Evolutionary conservation across 2,329 filamentous ascomycete species (phyloP), one percentile per base, ranked within the genome.

Genomic region (Xylariaceae sp.): DNA sequence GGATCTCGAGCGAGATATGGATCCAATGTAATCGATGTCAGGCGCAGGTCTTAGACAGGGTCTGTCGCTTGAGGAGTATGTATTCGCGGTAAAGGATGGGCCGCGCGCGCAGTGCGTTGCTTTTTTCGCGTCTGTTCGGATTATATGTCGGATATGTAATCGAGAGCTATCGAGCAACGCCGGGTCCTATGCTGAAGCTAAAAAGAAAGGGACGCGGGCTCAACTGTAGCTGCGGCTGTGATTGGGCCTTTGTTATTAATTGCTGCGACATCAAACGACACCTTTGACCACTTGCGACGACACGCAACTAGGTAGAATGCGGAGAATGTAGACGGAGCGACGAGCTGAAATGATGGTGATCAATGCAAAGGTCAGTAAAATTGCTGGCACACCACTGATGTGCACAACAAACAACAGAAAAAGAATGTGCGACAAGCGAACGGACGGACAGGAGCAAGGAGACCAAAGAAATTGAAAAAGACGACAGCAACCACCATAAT

Each of bases 31-130:
- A 34, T 44, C 33, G 44, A n/a, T 28, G 30, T 42, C 34, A n/a
- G 44, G 31, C 38, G 36, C 38, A 31, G 24, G 36, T 49, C 43
- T 49, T 29, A 45, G 43, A 49, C 36, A 38, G 28, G 39, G 38
- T 45, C 36, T 45, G 17, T 36, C 27, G 32, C 21, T 24, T n/a
- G n/a, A n/a, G n/a, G n/a, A n/a, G n/a, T n/a, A n/a, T n/a, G n/a
- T n/a, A n/a, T n/a, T n/a, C n/a, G n/a, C n/a, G n/a, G n/a, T n/a
- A n/a, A n/a, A n/a, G n/a, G n/a, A n/a, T n/a, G n/a, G n/a, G n/a
- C n/a, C n/a, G n/a, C n/a, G n/a, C n/a, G n/a, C n/a, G n/a, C n/a
- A n/a, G n/a, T n/a, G n/a, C n/a, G n/a, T n/a, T n/a, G n/a, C n/a
- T n/a, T n/a, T n/a, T n/a, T n/a, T n/a, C n/a, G n/a, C n/a, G n/a